These are phyloP conservation scores for Dryas octopetala DNA, from an alignment of 306 rosid species.

Conservation along the genomic window DNA sequence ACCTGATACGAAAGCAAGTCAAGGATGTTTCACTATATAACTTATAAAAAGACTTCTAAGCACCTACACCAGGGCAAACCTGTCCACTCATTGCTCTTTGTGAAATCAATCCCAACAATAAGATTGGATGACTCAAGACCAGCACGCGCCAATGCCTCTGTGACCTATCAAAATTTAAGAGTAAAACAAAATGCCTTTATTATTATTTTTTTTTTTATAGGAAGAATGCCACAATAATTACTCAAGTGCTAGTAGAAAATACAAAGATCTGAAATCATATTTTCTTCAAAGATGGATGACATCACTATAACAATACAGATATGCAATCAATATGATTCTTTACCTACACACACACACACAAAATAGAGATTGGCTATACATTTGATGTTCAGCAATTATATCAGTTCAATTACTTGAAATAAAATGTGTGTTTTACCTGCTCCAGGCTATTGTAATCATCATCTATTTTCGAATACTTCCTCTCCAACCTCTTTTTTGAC, in stretches of 20 bases:
- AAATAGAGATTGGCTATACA: too few species aligned
- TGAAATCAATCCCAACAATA: slow-evolving; percentile 93
- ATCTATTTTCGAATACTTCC: slow-evolving; percentile 71
- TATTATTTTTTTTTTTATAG: background rate
- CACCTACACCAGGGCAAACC: slow-evolving; percentile 49
- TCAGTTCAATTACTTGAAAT: slow-evolving; percentile 13
- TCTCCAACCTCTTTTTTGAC: slow-evolving; percentile 38
- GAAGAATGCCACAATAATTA: slow-evolving; percentile 11
- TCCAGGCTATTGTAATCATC: slow-evolving; percentile 67
- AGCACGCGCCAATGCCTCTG: slow-evolving; percentile 74
- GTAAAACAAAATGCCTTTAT: slow-evolving; percentile 17
- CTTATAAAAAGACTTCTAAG: background rate
- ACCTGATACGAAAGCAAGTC: slow-evolving; percentile 46
- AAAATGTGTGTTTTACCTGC: slow-evolving; percentile 47
- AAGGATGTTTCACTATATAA: slow-evolving; percentile 21
- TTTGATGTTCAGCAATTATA: background rate
- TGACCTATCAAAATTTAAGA: slow-evolving; percentile 55
- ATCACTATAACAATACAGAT: slow-evolving; percentile 4
- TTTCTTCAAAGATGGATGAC: slow-evolving; percentile 1
- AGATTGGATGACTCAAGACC: slow-evolving; percentile 96
- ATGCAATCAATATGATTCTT: slow-evolving; percentile 3
- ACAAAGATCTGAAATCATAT: slow-evolving; percentile 10
- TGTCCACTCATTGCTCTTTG: slow-evolving; percentile 99
- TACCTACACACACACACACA: too few species aligned
- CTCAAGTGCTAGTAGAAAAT: slow-evolving; percentile 9